phyloP scores from a whole-genome alignment of 1,284 basidiomycete species.

The Phenoliferia sp. region DNA sequence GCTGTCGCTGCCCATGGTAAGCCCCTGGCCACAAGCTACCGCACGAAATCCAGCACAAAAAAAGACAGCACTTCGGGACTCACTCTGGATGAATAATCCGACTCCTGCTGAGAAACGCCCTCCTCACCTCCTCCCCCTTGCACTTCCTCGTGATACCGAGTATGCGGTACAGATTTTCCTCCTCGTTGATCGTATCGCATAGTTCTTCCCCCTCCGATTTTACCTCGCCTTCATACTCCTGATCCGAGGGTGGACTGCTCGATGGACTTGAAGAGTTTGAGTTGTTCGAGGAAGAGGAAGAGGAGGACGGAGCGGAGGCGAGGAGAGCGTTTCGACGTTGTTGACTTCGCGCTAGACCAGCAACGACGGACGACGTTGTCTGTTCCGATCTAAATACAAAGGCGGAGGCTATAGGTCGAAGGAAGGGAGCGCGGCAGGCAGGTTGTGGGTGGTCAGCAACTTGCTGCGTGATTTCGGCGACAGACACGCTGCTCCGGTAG shows the following conservation, averaged over 20 bases:
- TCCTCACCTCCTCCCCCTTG: constrained; percentile 60
- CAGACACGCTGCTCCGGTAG: neutral
- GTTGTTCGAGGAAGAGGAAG: neutral
- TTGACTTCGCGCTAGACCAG: neutral
- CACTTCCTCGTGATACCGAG: constrained; percentile 57
- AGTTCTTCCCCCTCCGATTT: neutral
- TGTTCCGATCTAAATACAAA: neutral
- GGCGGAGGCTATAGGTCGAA: neutral
- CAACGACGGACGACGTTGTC: neutral
- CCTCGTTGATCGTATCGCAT: constrained; percentile 51
- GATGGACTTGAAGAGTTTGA: neutral
- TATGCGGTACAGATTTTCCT: constrained; percentile 64
- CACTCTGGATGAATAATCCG: constrained; percentile 78
- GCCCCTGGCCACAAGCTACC: too few relatives aligned
- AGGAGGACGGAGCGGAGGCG: neutral
- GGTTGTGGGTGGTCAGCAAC: neutral
- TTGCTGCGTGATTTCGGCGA: neutral
- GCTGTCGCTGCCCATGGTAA: too few relatives aligned
- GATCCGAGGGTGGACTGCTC: neutral
- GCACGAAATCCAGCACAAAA: neutral
- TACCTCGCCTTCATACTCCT: neutral
- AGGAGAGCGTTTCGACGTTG: neutral
- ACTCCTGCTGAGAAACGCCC: constrained; percentile 71
- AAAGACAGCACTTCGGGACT: constrained; percentile 39
- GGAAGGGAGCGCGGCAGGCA: neutral